A percentile compares a stretch with the other conserved stretches of the same genome.
These are phyloP conservation scores for Ogataea methanolica DNA, from an alignment of 805 yeast genomes.

Conservation along the genomic window DNA sequence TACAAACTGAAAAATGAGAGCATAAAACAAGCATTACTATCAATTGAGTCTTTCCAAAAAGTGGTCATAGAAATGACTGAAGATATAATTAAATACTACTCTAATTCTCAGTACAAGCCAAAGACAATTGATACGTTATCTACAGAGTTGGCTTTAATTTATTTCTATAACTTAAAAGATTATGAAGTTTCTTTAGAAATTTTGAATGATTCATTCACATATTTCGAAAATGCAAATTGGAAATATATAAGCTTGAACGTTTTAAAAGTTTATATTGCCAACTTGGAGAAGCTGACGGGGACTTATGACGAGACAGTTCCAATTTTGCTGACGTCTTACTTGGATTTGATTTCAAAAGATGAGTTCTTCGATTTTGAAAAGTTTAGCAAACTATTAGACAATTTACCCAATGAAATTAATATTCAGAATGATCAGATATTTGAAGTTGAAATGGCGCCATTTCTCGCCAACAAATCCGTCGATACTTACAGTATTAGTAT, in stretches of 20 bases:
- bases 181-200: constrained; percentile 59
- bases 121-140: constrained; percentile 71
- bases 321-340: constrained; percentile 35
- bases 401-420: constrained; percentile 8
- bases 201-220: constrained; percentile 63
- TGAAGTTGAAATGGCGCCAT: constrained; percentile 31
- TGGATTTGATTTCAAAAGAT: constrained; percentile 28
- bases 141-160: constrained; percentile 69
- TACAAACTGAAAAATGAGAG: constrained; percentile 14
- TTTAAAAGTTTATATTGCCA: constrained; percentile 61
- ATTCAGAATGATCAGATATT: constrained; percentile 32
- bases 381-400: constrained; percentile 10
- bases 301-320: constrained; percentile 14
- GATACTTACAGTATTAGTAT: constrained; percentile 38
- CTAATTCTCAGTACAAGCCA: constrained; percentile 44
- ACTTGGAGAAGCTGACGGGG: constrained; percentile 44
- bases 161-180: constrained; percentile 50
- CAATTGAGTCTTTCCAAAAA: constrained; percentile 33
- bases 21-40: constrained; percentile 22
- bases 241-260: constrained; percentile 60
- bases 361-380: constrained; percentile 20
- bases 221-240: constrained; percentile 73
- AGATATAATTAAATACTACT: constrained; percentile 48
- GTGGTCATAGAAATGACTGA: constrained; percentile 52
- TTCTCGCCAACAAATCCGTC: constrained; percentile 29